Conservation (phyloP, 2,329 filamentous ascomycete species). For the Nigrospora sphaerica region DNA sequence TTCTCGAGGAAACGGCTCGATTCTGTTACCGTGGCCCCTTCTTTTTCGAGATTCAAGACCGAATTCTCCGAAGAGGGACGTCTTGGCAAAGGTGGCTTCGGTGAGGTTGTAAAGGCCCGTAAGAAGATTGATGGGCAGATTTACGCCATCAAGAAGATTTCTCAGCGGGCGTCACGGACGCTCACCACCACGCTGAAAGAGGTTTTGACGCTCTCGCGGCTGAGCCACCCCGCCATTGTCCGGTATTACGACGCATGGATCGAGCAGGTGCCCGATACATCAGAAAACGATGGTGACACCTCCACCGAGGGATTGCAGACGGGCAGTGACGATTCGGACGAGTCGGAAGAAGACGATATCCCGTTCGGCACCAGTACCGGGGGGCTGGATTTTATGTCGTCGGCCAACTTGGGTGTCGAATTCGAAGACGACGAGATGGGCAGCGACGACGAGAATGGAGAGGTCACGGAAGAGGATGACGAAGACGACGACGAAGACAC, state of each 20-base stretch:
- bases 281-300: constrained; percentile 50
- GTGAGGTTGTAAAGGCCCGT: constrained; percentile 89
- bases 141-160: constrained; percentile 96
- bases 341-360: constrained; percentile 35
- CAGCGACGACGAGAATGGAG: constrained; percentile 26
- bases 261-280: constrained; percentile 56
- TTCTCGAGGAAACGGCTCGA: constrained; percentile 49
- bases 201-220: constrained; percentile 80
- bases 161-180: constrained; percentile 68
- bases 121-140: constrained; percentile 91
- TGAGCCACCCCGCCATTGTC: constrained; percentile 82
- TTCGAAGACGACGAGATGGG: constrained; percentile 60
- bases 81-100: constrained; percentile 89
- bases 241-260: constrained; percentile 96
- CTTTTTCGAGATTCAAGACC: constrained; percentile 70
- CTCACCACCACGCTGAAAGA: constrained; percentile 79
- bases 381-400: constrained; percentile 90
- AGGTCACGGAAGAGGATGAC: constrained; percentile 27
- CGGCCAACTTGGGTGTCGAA: constrained; percentile 68
- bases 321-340: constrained; percentile 30
- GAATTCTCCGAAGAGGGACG: constrained; percentile 89
- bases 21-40: constrained; percentile 46
- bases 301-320: constrained; percentile 35
- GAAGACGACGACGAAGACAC: constrained; percentile 27
- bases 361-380: constrained; percentile 67